Base-by-base conservation (phyloP, 2,329 filamentous ascomycete species). In the Dothistroma pini region DNA sequence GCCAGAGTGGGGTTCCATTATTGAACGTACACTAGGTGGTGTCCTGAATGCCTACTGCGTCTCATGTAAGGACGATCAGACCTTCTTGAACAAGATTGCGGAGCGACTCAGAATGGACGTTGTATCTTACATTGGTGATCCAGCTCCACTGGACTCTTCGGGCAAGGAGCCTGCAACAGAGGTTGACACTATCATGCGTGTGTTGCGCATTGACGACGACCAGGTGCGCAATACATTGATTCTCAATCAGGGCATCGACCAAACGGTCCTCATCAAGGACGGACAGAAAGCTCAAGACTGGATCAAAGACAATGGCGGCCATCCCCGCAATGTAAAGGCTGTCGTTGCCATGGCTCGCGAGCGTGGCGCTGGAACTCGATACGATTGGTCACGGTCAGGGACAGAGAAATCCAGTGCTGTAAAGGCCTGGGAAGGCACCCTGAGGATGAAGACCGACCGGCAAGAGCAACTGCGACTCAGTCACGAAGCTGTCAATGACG, bases 171-270 rank as follows among this genome's bases (percentile, higher is more conserved):
- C 95, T 1, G 87, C 90, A 64, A 63, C 77, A 14, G 76, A 81
- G 2, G 89, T 90, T 59, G 84, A 91, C 66, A 99, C 95, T 0
- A 87, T 93, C 63, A 78, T 97, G 51, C 84, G 90, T 55, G 86
- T 90, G 1, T 80, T 99, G 56, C 88, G 83, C 66, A 89, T 97
- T 63, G 90, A 95, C 63, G 86, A 93, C 66, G 84, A 89, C 21
- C 77, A 89, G 49, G 88, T 97, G 21, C 87, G 87, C 54, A 89
- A 91, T 63, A 88, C 92, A 61, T 79, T 97, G 52, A 88, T 99
- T 70, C 95, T 97, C 72, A 88, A 87, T 63, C 84, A 91, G 68
- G 77, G 79, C 7, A 91, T 97, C 56, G 95, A 99, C 63, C 93
- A 97, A 74, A 86, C 88, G 8, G 84, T 96, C 6, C 80, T 99